phyloP scores from a whole-genome alignment of 2,329 filamentous ascomycete genomes.

The Sporothrix brunneoviolacea region DNA sequence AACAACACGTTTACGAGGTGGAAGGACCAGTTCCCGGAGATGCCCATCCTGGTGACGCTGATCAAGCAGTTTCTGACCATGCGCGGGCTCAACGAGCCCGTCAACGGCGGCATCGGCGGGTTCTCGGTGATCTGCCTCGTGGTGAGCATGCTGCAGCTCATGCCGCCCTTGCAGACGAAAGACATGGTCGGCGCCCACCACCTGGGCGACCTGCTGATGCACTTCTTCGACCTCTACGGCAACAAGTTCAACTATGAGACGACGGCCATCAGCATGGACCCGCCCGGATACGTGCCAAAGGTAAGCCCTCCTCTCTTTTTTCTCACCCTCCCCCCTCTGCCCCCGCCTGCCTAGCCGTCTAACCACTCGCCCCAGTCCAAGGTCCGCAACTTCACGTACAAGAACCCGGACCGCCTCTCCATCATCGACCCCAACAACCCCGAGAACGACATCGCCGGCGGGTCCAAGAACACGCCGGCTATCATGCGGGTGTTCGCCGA shows the following conservation, averaged over 20 bases:
- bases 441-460: slow-evolving; percentile 83
- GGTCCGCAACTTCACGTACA: slow-evolving; percentile 44
- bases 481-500: slow-evolving; percentile 65
- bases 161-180: slow-evolving; percentile 61
- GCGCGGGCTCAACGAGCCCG: slow-evolving; percentile 85
- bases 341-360: not conserved
- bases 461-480: slow-evolving; percentile 61
- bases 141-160: slow-evolving; percentile 76
- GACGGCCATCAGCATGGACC: slow-evolving; percentile 69
- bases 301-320: slow-evolving; percentile 34
- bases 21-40: slow-evolving; percentile 72
- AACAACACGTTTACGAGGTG: slow-evolving; percentile 74
- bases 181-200: slow-evolving; percentile 56
- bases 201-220: slow-evolving; percentile 73
- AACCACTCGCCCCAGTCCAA: slow-evolving; percentile 30
- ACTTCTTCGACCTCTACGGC: slow-evolving; percentile 87
- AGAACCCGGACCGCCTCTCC: slow-evolving; percentile 61
- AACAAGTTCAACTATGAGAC: slow-evolving; percentile 65
- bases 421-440: slow-evolving; percentile 89
- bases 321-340: not conserved
- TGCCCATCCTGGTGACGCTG: slow-evolving; percentile 79
- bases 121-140: slow-evolving; percentile 93
- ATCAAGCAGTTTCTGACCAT: slow-evolving; percentile 92
- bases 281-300: slow-evolving; percentile 72
- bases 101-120: slow-evolving; percentile 83